Base-by-base conservation (phyloP, 257 asterid genomes). In the Ilex asprella region DNA sequence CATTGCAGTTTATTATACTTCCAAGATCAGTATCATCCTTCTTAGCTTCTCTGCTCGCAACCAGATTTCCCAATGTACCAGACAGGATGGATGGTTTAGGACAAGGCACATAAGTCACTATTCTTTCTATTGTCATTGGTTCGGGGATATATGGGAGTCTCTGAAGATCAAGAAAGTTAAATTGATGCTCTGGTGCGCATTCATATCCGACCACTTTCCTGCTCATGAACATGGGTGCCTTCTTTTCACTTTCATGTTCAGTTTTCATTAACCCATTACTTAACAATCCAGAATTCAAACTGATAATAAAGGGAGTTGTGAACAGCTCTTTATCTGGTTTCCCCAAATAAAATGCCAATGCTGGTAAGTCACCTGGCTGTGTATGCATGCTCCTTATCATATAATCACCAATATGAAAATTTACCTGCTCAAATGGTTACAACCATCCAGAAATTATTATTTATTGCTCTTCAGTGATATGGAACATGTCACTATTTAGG, bases 361-460 rank as follows among this genome's bases (percentile, higher is more conserved):
- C 41, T 58, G 76, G 21, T 52, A 83, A 67, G 67, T 57, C 59
- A 59, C 49, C 21, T 56, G 73, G 44, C 61, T 57, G 50, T 13
- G 60, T 51, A 39, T 27, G 65, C 44, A 62, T 49, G 63, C 55
- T 46, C 56, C 65, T 55, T 47, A 31, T 63, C 52, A n/a, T 41
- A 39, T 67, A 59, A 43, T 31, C 59, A 66, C 61, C 66, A 54
- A 55, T 14, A 15, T 29, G 56, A 31, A 66, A 35, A 61, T 43
- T 52, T 32, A 56, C 76, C 95, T 88, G 82, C 58, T 74, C 61
- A 60, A 56, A 55, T 55, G 49, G 49, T 14, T 27, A 29, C 30
- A 27, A 16, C 39, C 10, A 54, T 35, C 44, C 47, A 66, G 44
- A 50, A 0, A 58, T 44, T 14, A 66, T 32, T 6, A 30, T 44